Evolutionary conservation across 345 rosid genomes (phyloP).

Genomic region (Luvunga scandens): DNA sequence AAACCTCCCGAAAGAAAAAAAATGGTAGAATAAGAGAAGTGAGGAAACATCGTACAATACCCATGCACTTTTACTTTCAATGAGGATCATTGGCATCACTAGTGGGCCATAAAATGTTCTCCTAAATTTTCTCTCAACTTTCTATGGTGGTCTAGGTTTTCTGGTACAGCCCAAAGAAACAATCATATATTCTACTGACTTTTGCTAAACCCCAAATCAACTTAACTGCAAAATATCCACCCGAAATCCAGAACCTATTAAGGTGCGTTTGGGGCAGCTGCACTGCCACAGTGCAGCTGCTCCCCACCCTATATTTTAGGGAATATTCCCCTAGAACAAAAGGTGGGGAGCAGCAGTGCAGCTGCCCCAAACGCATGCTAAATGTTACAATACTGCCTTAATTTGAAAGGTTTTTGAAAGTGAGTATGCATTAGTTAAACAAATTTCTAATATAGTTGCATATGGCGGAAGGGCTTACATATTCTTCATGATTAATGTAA

Average conservation of each 20-base stretch:
- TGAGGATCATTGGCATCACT: neutral
- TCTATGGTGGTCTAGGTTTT: neutral
- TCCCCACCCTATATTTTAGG: too few species aligned
- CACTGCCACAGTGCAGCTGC: too few species aligned
- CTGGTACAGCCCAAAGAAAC: neutral
- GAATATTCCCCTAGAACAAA: too few species aligned
- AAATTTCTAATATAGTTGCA: neutral
- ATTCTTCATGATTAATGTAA: neutral
- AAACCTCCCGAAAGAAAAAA: too few species aligned
- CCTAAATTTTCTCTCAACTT: neutral
- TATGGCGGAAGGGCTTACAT: neutral
- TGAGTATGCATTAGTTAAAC: neutral
- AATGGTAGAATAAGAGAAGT: neutral
- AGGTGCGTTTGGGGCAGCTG: too few species aligned
- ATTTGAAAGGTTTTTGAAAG: neutral
- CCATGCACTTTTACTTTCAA: neutral
- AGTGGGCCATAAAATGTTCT: neutral
- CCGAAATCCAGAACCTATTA: neutral
- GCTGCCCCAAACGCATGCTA: too few species aligned
- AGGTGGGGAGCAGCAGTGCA: too few species aligned
- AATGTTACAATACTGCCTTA: neutral
- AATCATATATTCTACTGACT: neutral
- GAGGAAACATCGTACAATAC: neutral
- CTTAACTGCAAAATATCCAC: neutral
- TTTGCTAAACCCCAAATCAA: neutral